Conservation (phyloP, 2,329 filamentous ascomycete species). For the Rhexocercosporidium sp. region DNA sequence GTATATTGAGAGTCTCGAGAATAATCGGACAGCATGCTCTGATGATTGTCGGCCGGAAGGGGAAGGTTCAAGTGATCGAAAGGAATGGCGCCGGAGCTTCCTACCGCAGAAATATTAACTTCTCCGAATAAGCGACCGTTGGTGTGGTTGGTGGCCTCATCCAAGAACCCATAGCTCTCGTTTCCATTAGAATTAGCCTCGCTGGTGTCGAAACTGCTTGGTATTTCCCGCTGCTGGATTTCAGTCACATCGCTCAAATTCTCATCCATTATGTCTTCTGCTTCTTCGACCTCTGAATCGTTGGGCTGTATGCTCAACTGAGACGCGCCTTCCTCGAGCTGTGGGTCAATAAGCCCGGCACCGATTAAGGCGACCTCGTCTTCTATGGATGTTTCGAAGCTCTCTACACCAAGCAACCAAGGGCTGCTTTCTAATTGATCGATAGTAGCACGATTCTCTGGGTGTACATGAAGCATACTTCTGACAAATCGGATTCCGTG, state of each 20-base stretch:
- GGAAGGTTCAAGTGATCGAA: constrained; percentile 38
- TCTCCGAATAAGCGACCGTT: constrained; percentile 42
- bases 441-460: constrained; percentile 77
- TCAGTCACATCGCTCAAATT: constrained; percentile 33
- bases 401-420: constrained; percentile 63
- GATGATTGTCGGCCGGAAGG: constrained; percentile 18
- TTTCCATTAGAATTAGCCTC: constrained; percentile 27
- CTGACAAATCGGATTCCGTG: constrained; percentile 75
- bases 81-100: constrained; percentile 41
- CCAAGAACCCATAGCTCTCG: constrained; percentile 29
- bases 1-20: constrained; percentile 18
- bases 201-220: constrained; percentile 37
- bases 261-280: constrained; percentile 28
- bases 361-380: constrained; percentile 35
- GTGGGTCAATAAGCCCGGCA: constrained; percentile 26
- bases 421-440: constrained; percentile 70
- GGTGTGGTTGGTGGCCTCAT: constrained; percentile 15
- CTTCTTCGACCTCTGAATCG: constrained; percentile 27
- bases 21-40: constrained; percentile 6
- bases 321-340: constrained; percentile 38
- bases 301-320: constrained; percentile 38
- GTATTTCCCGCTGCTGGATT: constrained; percentile 36
- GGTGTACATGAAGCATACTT: constrained; percentile 82
- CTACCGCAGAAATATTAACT: constrained; percentile 37
- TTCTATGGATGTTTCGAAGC: constrained; percentile 31